Base-by-base conservation (phyloP, 106 monocot genomes). In the Vanilla planifolia region DNA sequence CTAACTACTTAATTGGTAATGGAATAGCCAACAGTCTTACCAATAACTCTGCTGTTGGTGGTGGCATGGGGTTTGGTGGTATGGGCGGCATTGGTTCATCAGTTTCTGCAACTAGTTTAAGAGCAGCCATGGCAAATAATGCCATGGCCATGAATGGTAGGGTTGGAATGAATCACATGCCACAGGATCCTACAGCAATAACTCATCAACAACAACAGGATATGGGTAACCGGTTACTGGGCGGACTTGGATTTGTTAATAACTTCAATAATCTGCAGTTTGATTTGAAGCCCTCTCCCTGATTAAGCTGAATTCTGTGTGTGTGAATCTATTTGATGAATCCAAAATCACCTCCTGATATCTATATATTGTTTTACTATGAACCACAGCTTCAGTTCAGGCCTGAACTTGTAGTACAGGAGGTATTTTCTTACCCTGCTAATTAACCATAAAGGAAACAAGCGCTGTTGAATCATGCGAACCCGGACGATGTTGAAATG, bases 231-330 rank as follows among this genome's bases (percentile, higher is more conserved):
- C 69, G 71, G 44, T 62, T 82, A 9, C 23, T 82, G 53, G 63
- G 68, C 2, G 79, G 76, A 39, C 61, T 82, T 27, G 70, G 79
- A 43, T 29, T 63, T 2, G 56, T 60, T 33, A 86, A 80, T 68
- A 79, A 69, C 69, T 92, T 86, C 75, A 83, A 73, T 73, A 86
- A 86, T 57, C 43, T 81, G 55, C 71, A 77, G 35, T 86, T 80
- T 53, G 91, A 80, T 48, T 90, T 85, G 81, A 90, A 85, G 59
- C 16, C 71, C 20, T 75, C 67, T 17, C 80, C 67, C 9, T 79
- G 48, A 68, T 9, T n/a, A 43, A 52, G 21, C n/a, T 7, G 23
- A 1, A 26, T 43, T 3, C 45, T 45, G n/a, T 62, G 45, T 61
- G 25, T 29, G 22, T 53, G 14, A n/a, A 29, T 53, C n/a, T n/a